Percentiles rank a stretch among this genome's conserved stretches.
These are phyloP conservation scores for Malus sieversii DNA, from an alignment of 306 rosid species.

Conservation along the genomic window DNA sequence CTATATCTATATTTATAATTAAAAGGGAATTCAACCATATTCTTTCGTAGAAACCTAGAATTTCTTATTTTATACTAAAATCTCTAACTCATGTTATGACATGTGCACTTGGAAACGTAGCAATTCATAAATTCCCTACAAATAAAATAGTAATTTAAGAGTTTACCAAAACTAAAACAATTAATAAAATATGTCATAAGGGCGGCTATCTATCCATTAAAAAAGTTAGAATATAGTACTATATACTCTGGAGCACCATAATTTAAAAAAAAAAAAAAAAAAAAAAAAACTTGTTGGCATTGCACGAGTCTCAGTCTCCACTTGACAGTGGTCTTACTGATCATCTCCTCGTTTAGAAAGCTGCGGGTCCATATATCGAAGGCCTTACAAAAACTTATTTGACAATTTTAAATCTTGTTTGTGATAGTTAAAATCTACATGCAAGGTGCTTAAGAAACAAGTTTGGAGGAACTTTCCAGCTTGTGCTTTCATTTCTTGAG, in stretches of 20 bases:
- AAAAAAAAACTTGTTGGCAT: no score
- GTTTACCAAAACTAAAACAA: not conserved
- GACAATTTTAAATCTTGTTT: no score
- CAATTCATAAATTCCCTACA: not conserved
- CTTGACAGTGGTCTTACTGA: not conserved
- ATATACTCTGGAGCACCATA: no score
- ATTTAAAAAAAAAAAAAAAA: no score
- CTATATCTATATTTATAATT: not conserved
- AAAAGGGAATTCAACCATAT: not conserved
- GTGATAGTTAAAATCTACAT: not conserved
- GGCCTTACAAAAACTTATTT: not conserved
- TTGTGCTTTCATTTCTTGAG: not conserved
- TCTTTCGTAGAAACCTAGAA: not conserved
- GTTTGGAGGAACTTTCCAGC: not conserved
- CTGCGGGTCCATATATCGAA: not conserved
- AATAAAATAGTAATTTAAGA: not conserved
- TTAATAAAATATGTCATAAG: not conserved
- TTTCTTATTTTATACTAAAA: not conserved
- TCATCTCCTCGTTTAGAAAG: not conserved
- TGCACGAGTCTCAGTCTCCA: not conserved
- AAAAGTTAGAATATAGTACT: no score
- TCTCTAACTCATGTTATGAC: not conserved
- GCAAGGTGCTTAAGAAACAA: not conserved
- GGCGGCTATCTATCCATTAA: no score
- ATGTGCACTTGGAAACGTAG: not conserved